Evolutionary conservation across 1,284 basidiomycete genomes (phyloP), one percentile per base, ranked within the genome.

Genomic region (Apiotrichum sp.): DNA sequence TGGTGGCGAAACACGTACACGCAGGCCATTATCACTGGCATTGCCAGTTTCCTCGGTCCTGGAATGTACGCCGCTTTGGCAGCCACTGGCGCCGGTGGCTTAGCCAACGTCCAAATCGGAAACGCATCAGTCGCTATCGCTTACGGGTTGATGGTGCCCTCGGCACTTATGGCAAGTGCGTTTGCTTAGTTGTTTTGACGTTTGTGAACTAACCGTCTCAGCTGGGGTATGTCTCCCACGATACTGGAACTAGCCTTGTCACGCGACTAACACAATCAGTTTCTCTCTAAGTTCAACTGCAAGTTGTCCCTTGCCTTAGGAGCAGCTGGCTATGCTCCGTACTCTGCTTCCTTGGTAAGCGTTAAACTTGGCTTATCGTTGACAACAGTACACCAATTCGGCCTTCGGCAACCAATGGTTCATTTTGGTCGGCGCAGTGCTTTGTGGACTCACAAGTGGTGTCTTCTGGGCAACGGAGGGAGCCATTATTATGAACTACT

Each of bases 381-480:
- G 14, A 36, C n/a, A 10, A 14, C 14, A 47, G 50, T 62, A 62
- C 56, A 52, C 53, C 46, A 64, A 62, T 55, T 64, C 61, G 16
- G 61, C 58, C n/a, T 66, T 57, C 36, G 65, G 58, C 2, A 68
- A 58, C 44, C 66, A 66, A 14, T 75, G 72, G 72, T 66, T 74
- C 50, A 58, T 78, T 29, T 55, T 77, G 31, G 54, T 77, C 4
- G 77, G 75, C 1, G 75, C 75, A 0, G 69, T 64, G 0, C 56
- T 71, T 4, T 78, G 77, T 50, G 77, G 75, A 46, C 60, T 69
- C 32, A 61, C 56, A 3, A 72, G 73, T 0, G 71, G 74, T n/a
- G 36, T 66, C 0, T 74, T 74, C 51, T 76, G 73, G 70, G 55
- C 57, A 0, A 62, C 63, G 11, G 75, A 69, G 51, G 65, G 67